Percentiles rank a stretch among this genome's conserved stretches.
Conservation (phyloP, 108 stramenopile genomes). For the Cylindrotheca closterium region DNA sequence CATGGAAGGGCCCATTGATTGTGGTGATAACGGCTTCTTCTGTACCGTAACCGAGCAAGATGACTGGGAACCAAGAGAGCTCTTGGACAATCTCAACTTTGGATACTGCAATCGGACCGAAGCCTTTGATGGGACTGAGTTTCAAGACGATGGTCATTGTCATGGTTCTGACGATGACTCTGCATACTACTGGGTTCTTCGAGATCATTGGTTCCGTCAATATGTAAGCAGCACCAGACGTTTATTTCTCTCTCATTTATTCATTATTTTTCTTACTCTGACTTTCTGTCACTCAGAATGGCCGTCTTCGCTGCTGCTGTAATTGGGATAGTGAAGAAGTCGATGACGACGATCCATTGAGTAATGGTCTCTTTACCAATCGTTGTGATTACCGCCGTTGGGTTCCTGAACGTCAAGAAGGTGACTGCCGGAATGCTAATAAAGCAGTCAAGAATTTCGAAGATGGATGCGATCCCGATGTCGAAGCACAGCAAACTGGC, state of each 20-base stretch:
- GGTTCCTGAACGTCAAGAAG: constrained; percentile 1
- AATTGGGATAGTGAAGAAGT: background rate
- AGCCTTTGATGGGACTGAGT: constrained; percentile 1
- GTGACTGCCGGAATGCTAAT: constrained; percentile 11
- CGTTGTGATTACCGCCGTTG: constrained; percentile 6
- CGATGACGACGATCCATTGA: background rate
- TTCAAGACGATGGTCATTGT: constrained; percentile 3
- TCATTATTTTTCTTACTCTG: background rate
- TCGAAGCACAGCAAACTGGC: background rate
- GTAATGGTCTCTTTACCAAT: too few species aligned
- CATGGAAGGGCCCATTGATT: constrained; percentile 13
- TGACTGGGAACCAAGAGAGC: background rate
- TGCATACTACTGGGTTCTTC: constrained; percentile 7
- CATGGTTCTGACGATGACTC: constrained; percentile 5
- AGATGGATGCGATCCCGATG: background rate
- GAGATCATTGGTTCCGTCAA: constrained; percentile 7
- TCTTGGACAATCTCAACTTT: constrained; percentile 2
- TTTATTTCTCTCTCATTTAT: background rate
- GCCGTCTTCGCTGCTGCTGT: constrained; percentile 10
- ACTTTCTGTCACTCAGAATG: background rate
- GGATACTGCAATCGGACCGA: constrained; percentile 12
- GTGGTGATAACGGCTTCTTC: constrained; percentile 5
- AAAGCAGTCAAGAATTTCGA: background rate
- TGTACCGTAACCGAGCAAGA: constrained; percentile 1
- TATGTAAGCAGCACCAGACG: background rate